phyloP scores from a whole-genome alignment of 441 rosid species.

The Sinapis alba region DNA sequence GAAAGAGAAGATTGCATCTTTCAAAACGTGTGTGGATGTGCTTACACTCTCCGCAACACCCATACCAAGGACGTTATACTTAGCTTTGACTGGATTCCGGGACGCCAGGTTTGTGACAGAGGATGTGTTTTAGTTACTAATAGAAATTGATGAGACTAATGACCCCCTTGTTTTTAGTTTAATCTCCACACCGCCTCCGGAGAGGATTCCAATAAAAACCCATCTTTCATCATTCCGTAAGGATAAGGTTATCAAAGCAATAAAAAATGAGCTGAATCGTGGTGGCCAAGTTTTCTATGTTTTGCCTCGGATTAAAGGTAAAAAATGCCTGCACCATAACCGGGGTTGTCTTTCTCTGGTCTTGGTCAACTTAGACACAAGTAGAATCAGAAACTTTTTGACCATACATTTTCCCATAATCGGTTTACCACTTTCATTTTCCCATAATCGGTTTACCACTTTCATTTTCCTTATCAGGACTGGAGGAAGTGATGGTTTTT shows the following conservation, averaged over 20 bases:
- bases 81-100: slow-evolving; percentile 97
- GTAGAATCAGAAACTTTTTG: slow-evolving; percentile 18
- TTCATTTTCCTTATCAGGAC: slow-evolving; percentile 59
- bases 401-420: background rate
- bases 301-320: slow-evolving; percentile 96
- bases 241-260: slow-evolving; percentile 71
- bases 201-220: slow-evolving; percentile 97
- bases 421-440: slow-evolving; percentile 29
- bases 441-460: slow-evolving; percentile 20
- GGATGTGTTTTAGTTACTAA: slow-evolving; percentile 21
- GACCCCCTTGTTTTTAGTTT: slow-evolving; percentile 56
- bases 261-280: slow-evolving; percentile 81
- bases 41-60: slow-evolving; percentile 99
- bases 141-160: slow-evolving; percentile 22
- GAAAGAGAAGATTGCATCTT: slow-evolving; percentile 97
- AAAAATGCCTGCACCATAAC: slow-evolving; percentile 17
- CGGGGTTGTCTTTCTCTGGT: slow-evolving; percentile 22
- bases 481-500: slow-evolving; percentile 84
- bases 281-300: slow-evolving; percentile 97
- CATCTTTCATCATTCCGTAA: slow-evolving; percentile 69
- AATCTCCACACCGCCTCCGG: slow-evolving; percentile 97
- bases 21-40: slow-evolving; percentile 95
- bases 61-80: slow-evolving; percentile 94
- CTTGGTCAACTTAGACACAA: slow-evolving; percentile 20
- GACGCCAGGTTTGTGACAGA: slow-evolving; percentile 86